Evolutionary conservation across 108 stramenopile genomes (phyloP), one percentile per base, ranked within the genome.

Genomic region (Thalassiosira profunda): DNA sequence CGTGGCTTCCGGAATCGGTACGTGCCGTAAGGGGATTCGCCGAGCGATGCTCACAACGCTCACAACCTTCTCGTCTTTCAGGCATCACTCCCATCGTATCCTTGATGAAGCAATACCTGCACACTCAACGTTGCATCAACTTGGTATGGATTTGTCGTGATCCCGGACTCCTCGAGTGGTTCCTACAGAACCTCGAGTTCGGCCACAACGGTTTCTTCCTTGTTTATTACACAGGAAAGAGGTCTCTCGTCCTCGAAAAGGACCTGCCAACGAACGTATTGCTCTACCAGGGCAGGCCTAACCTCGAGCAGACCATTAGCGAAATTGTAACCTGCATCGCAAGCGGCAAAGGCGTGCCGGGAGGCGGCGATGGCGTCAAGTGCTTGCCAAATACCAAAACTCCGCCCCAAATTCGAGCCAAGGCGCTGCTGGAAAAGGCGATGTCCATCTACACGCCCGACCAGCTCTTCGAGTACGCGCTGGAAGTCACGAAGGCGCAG

Each of bases 101-200:
- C 26, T 15, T 79, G 14, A 72, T 79, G 54, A 52, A 67, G 24
- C 58, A 72, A 26, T 67, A 72, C 38, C 49, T 59, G 15, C 43
- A 21, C 5, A 73, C 77, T n/a, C 48, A 36, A 30, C 65, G 77
- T 30, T 57, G 63, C 20, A 30, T 72, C 34, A 79, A 79, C 25
- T 33, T 79, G 30, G 47, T 79, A 11, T 79, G 77, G 77, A 71
- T 79, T 15, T 73, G 71, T 37, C 38, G 77, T 15, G 77, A 79
- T 52, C 62, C 77, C 33, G 71, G 57, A 9, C 33, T 79, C 3
- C 48, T 79, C 4, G 77, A 79, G 51, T 59, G 68, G 25, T 79
- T 73, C 42, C 26, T 79, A 8, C 41, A 55, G 3, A 67, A 58
- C 17, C 37, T 72, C 6, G 56, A 73, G 44, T 68, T 78, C 15